Conservation (phyloP, 129 eudicot genomes). For the Heracleum sosnowskyi region DNA sequence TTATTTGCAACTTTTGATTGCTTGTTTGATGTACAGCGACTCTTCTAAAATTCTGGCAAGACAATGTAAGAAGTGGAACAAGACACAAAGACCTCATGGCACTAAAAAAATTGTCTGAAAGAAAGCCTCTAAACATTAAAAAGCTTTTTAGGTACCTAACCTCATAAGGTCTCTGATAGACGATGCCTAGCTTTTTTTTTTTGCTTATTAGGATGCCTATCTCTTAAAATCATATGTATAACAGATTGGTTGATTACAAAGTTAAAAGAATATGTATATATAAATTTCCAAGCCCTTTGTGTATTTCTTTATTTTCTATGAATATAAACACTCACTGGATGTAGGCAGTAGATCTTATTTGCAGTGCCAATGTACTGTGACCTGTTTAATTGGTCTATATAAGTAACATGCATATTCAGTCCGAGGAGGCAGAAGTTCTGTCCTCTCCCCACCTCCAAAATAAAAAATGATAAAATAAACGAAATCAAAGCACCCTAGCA, state of each 20-base stretch:
- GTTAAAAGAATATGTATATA: neutral
- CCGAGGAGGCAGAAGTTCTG: neutral
- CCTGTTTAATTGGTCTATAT: neutral
- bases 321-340: neutral
- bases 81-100: neutral
- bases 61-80: neutral
- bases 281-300: neutral
- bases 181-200: too few relatives aligned
- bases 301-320: neutral
- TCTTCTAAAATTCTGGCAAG: neutral
- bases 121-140: neutral
- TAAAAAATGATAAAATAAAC: neutral
- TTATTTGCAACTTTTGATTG: constrained; percentile 2
- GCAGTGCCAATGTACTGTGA: neutral
- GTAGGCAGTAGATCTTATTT: neutral
- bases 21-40: neutral
- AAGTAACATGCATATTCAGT: neutral
- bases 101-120: neutral
- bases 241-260: neutral
- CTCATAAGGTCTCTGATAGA: neutral
- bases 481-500: neutral
- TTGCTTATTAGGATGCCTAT: neutral
- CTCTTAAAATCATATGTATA: neutral
- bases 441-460: neutral
- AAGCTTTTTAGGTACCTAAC: neutral